A percentile compares a stretch with the other conserved stretches of the same genome.
Conservation (phyloP, 2,329 filamentous ascomycete species). For the Trichoderma simmonsii region DNA sequence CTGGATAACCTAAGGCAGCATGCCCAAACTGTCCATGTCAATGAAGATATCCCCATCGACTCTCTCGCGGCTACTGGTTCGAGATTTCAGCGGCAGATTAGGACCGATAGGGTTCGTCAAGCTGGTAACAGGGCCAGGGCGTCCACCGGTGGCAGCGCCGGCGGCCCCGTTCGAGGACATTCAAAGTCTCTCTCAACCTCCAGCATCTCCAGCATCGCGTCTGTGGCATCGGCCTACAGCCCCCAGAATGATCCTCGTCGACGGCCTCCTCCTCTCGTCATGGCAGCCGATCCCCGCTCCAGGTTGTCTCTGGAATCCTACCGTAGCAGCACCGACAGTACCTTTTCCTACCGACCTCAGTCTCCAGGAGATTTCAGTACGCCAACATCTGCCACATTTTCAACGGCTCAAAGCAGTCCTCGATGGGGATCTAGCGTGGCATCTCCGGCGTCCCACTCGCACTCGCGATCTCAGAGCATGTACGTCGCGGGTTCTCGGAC, state of each 20-base stretch:
- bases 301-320: conserved; percentile 68
- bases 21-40: conserved; percentile 95
- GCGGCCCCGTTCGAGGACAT: conserved; percentile 71
- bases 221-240: conserved; percentile 63
- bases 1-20: conserved; percentile 95
- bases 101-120: conserved; percentile 78
- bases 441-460: conserved; percentile 65
- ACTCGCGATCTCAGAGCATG: conserved; percentile 69
- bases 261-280: conserved; percentile 77
- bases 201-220: conserved; percentile 74
- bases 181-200: conserved; percentile 83
- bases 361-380: conserved; percentile 76
- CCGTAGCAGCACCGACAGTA: conserved; percentile 59
- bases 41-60: conserved; percentile 92
- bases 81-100: conserved; percentile 85
- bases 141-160: conserved; percentile 71
- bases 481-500: conserved; percentile 62
- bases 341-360: conserved; percentile 60
- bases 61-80: conserved; percentile 91
- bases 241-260: conserved; percentile 65
- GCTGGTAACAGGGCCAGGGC: conserved; percentile 70
- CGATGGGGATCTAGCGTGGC: conserved; percentile 65
- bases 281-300: conserved; percentile 69
- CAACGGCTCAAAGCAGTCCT: conserved; percentile 72
- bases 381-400: conserved; percentile 79